Evolutionary conservation across 2,329 filamentous ascomycete species (phyloP), one percentile per base, ranked within the genome.

Genomic region (Alternaria viburni): DNA sequence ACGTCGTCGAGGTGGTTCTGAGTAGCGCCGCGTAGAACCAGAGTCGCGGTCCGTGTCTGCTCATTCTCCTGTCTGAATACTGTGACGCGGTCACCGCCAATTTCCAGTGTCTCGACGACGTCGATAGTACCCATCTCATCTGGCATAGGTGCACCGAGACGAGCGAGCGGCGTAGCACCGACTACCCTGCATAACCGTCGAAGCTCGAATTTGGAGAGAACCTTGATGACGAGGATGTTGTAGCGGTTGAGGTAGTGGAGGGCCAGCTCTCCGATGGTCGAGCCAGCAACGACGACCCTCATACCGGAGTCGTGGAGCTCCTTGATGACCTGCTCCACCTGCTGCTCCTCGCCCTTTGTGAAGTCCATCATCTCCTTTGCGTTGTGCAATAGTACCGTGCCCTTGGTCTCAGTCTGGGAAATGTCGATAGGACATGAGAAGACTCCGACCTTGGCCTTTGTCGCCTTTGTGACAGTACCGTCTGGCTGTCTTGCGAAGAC

Each of bases 341-440:
- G 95, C 59, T 86, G 83, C 84, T 99, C 96, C 84, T 99, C 96
- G 66, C 96, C 96, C 85, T 94, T 97, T 75, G 93, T 97, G 83
- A 98, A 99, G 79, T 98, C 91, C 79, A 98, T 87, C 93, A 99
- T 98, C 84, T 99, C 96, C 85, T 98, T 92, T 63, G 95, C 95
- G 79, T 97, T 99, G 83, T 99, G 93, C 74, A 99, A 83, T 56
- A 99, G 87, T 47, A 99, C 96, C 11, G 96, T 99, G 54, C 96
- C 96, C 87, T 99, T 99, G 76, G 96, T 99, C 85, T 99, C 96
- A 44, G 96, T 99, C 84, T 97, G 94, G 77, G 91, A 93, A 80
- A 88, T 93, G 80, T 99, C 96, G 81, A 99, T 93, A 43, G 96
- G 91, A 83, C 96, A 99, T 71, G 93, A 96, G 86, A 91, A 99